Conservation (phyloP, 228 moss, liverwort and hornwort species). For the Sphagnum fallax region DNA sequence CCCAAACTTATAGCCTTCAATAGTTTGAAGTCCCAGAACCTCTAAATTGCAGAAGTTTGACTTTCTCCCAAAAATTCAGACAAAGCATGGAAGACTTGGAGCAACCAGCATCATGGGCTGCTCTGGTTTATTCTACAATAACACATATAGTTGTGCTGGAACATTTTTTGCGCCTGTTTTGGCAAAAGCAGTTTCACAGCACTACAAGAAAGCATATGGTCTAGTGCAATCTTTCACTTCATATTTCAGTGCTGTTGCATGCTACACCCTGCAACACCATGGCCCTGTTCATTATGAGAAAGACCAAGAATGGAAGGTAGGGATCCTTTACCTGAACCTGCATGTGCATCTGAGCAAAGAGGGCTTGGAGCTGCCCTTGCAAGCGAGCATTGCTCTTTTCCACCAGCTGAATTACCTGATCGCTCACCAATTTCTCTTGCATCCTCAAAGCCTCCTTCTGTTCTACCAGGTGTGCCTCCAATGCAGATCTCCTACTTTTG, state of each 20-base stretch:
- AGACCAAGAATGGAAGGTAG: neutral
- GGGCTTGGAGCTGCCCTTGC: constrained; percentile 32
- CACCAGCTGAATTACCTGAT: constrained; percentile 44
- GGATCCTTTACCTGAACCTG: constrained; percentile 25
- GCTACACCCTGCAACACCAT: neutral
- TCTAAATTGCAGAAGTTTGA: too few species aligned
- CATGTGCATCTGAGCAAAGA: constrained; percentile 32
- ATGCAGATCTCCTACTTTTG: constrained; percentile 13
- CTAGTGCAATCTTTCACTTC: too few species aligned
- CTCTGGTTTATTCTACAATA: too few species aligned
- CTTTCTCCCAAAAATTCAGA: too few species aligned
- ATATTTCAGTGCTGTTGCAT: too few species aligned
- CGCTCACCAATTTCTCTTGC: constrained; percentile 35
- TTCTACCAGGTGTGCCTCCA: constrained; percentile 33
- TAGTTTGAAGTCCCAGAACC: too few species aligned
- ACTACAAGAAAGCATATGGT: too few species aligned
- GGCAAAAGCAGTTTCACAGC: too few species aligned
- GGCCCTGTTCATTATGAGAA: neutral
- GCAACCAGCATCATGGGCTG: too few species aligned
- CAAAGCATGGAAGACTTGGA: too few species aligned
- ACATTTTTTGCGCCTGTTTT: too few species aligned
- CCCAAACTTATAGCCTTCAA: neutral
- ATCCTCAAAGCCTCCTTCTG: constrained; percentile 49
- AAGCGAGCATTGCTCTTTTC: constrained; percentile 46
- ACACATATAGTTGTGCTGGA: too few species aligned